Evolutionary conservation across 352 stramenopile genomes (phyloP).

Genomic region (Phytophthora citrophthora): DNA sequence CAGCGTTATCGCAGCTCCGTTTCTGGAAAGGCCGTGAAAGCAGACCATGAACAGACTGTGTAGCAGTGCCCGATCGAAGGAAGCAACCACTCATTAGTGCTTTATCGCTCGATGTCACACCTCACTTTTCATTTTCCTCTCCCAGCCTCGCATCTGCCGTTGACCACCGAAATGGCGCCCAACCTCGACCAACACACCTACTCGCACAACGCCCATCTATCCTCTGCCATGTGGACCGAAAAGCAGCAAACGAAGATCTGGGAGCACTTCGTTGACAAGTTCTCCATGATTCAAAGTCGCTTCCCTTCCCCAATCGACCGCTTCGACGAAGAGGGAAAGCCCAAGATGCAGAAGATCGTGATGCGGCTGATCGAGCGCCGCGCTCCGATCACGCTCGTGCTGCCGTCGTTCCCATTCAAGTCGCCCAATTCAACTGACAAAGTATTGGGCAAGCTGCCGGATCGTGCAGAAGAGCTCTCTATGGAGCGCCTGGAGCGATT

Average conservation of each 20-base stretch:
- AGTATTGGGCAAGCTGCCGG: constrained; percentile 20
- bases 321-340: constrained; percentile 23
- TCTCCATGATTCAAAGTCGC: constrained; percentile 20
- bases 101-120: background rate
- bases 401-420: constrained; percentile 27
- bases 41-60: too few relatives aligned
- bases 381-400: constrained; percentile 20
- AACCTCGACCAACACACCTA: constrained; percentile 16
- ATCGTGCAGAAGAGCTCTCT: constrained; percentile 20
- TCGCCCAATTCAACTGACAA: constrained; percentile 25
- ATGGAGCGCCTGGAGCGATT: constrained; percentile 23
- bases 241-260: constrained; percentile 20
- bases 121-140: background rate
- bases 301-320: constrained; percentile 13
- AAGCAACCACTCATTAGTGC: too few relatives aligned
- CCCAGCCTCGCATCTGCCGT: background rate
- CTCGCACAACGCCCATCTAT: background rate
- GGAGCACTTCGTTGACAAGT: constrained; percentile 24
- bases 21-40: too few relatives aligned
- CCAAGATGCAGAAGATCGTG: constrained; percentile 24
- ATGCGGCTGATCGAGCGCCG: constrained; percentile 17
- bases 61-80: too few relatives aligned
- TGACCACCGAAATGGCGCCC: constrained; percentile 1
- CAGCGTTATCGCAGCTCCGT: too few relatives aligned
- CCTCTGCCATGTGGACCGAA: constrained; percentile 2